Evolutionary conservation across 139 green algal genomes (phyloP).

Genomic region (Tetraselmis chui): DNA sequence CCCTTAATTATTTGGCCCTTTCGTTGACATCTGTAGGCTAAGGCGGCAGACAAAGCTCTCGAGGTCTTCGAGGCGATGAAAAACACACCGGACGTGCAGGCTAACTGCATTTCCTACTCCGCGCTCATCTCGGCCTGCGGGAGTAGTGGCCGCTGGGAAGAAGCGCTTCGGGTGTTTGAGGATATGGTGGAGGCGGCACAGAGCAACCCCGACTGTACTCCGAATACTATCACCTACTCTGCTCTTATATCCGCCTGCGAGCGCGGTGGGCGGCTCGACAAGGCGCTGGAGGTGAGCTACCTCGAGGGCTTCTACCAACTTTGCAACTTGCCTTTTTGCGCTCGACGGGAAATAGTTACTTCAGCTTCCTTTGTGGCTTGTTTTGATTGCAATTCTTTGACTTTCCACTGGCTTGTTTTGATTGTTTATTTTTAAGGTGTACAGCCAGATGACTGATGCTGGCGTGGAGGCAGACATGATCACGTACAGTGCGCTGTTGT

Average conservation of each 20-base stretch:
- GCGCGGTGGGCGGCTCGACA: conserved; percentile 8
- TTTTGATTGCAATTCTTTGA: no score
- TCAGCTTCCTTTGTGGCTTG: no score
- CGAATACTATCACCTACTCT: conserved; percentile 27
- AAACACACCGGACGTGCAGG: conserved; percentile 6
- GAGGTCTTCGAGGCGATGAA: conserved; percentile 22
- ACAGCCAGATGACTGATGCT: conserved; percentile 14
- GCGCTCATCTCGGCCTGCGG: conserved; percentile 25
- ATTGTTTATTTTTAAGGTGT: no score
- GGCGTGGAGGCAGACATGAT: conserved; percentile 24
- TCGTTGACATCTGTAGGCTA: no score
- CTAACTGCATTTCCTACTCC: conserved; percentile 30
- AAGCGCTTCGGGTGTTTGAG: conserved; percentile 22
- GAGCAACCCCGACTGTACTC: background rate
- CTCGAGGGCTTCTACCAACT: no score
- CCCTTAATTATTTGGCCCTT: no score
- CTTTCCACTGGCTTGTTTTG: no score
- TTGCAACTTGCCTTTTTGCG: no score
- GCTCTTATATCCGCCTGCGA: conserved; percentile 25
- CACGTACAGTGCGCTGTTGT: conserved; percentile 29
- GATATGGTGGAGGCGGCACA: conserved; percentile 5
- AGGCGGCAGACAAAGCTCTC: conserved; percentile 19
- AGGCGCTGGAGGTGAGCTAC: conserved; percentile 21
- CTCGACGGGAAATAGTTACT: no score
- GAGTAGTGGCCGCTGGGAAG: conserved; percentile 12